Base-by-base conservation (phyloP, 306 rosid genomes). In the Prunus campanulata region DNA sequence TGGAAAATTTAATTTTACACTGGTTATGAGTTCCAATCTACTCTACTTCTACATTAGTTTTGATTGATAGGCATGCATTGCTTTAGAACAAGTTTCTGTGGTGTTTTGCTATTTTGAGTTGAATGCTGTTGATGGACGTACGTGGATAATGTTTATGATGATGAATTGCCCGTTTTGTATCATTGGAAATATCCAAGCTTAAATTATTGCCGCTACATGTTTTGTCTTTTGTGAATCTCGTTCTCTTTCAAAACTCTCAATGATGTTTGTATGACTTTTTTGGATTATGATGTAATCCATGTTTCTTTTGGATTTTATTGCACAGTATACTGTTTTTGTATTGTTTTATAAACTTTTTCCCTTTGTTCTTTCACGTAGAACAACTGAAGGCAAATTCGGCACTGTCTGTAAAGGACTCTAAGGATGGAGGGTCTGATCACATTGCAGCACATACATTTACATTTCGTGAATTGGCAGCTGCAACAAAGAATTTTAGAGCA, bases 401-500 rank as follows among this genome's bases (percentile, higher is more conserved):
- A 24, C 39, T 67, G 22, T 61, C 71, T 71, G 81, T 64, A 47
- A 81, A 83, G 68, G 61, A 30, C 69, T 22, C 73, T 7, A 82
- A 69, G 68, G 87, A 78, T 54, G 80, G 74, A 61, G 71, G 75
- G 27, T 79, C 86, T 25, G 81, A 79, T 79, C 84, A 82, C 71
- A 87, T 87, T 87, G 83, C 86, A 76, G 90, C 86, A 73, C 88
- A 84, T 62, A 87, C 88, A 48, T 84, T 84, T 82, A 74, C 86
- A 60, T 87, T 87, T 75, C 90, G 88, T 8, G 90, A 87, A 73
- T 79, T 87, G 86, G 88, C 88, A 18, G 79, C 84, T 24, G 90
- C 90, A 59, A 81, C 90, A 8, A 84, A 77, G 67, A 81, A 87
- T 79, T 87, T 87, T 64, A 79, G 88, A 75, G 83, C 90, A n/a